Percentiles rank a stretch among this genome's conserved stretches.
Evolutionary conservation across 805 yeast genomes (phyloP).

Genomic region (Metschnikowia peoriensis): DNA sequence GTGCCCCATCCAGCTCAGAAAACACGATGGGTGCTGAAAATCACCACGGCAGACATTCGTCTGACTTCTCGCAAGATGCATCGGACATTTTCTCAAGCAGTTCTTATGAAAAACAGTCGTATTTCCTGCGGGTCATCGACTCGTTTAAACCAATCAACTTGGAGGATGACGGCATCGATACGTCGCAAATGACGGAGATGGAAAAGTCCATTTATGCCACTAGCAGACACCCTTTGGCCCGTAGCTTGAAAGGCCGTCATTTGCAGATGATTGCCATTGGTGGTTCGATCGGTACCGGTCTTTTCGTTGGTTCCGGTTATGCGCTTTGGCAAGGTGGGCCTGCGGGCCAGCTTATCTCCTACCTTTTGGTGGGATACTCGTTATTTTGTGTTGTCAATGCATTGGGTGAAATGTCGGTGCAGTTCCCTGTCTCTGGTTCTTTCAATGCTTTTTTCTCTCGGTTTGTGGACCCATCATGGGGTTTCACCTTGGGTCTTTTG

Average conservation of each 20-base stretch:
- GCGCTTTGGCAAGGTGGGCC: constrained; percentile 22
- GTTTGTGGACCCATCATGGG: constrained; percentile 24
- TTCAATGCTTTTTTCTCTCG: constrained; percentile 22
- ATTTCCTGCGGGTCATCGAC: constrained; percentile 26
- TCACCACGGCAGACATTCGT: background rate
- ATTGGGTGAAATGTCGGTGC: constrained; percentile 23
- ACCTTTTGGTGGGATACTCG: constrained; percentile 21
- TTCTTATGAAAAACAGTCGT: constrained; percentile 14
- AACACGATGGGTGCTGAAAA: constrained; percentile 5
- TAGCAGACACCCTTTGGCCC: constrained; percentile 43
- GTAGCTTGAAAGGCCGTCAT: constrained; percentile 51
- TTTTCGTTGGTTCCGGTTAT: constrained; percentile 26
- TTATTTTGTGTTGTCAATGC: constrained; percentile 21
- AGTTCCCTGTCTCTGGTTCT: constrained; percentile 22
- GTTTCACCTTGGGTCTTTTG: constrained; percentile 23
- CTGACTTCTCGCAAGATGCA: background rate
- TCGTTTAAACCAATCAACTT: constrained; percentile 39
- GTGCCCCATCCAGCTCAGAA: background rate
- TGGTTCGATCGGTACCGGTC: constrained; percentile 81
- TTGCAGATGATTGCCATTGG: constrained; percentile 79
- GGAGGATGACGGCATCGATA: constrained; percentile 41
- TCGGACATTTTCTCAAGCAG: background rate
- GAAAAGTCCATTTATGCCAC: constrained; percentile 41
- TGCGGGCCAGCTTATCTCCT: constrained; percentile 21
- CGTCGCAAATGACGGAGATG: constrained; percentile 34